Conservation (phyloP, 257 asterid genomes). For the Leonotis leonurus region DNA sequence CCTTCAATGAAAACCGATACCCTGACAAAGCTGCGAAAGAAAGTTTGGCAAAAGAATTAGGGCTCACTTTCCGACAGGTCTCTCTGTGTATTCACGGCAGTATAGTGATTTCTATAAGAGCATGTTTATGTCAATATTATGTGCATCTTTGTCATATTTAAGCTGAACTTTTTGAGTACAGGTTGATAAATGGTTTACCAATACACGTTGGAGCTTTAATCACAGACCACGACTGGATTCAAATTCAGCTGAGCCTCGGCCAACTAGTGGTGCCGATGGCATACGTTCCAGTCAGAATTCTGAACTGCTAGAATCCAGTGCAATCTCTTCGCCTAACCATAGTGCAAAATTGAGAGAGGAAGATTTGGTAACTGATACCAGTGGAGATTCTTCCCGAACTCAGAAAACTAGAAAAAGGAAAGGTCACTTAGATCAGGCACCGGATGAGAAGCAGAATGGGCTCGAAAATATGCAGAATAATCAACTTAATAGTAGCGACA, state of each 20-base stretch:
- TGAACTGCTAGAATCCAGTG: slow-evolving; percentile 13
- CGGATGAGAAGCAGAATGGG: slow-evolving; percentile 8
- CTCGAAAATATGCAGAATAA: slow-evolving; percentile 18
- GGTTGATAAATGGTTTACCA: slow-evolving; percentile 86
- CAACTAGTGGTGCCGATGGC: slow-evolving; percentile 9
- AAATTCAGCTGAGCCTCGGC: slow-evolving; percentile 26
- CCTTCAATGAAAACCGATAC: slow-evolving; percentile 69
- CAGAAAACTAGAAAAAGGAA: slow-evolving; percentile 23
- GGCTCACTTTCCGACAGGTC: slow-evolving; percentile 66
- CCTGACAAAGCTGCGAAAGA: slow-evolving; percentile 60
- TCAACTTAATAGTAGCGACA: slow-evolving; percentile 21
- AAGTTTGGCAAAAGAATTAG: slow-evolving; percentile 63
- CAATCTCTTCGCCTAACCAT: background rate
- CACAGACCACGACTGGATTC: slow-evolving; percentile 43
- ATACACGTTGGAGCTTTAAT: slow-evolving; percentile 76
- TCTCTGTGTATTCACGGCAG: background rate
- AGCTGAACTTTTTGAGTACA: slow-evolving; percentile 14
- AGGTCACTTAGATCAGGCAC: slow-evolving; percentile 15
- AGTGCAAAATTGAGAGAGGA: background rate
- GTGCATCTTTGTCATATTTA: background rate
- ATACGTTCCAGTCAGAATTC: slow-evolving; percentile 18
- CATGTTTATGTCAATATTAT: background rate
- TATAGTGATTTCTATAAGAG: background rate
- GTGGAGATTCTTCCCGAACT: slow-evolving; percentile 19
- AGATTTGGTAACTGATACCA: slow-evolving; percentile 1